A percentile compares a stretch with the other conserved stretches of the same genome.
Evolutionary conservation across 768 basidiomycete species (phyloP).

Genomic region (Dioszegia hungarica): DNA sequence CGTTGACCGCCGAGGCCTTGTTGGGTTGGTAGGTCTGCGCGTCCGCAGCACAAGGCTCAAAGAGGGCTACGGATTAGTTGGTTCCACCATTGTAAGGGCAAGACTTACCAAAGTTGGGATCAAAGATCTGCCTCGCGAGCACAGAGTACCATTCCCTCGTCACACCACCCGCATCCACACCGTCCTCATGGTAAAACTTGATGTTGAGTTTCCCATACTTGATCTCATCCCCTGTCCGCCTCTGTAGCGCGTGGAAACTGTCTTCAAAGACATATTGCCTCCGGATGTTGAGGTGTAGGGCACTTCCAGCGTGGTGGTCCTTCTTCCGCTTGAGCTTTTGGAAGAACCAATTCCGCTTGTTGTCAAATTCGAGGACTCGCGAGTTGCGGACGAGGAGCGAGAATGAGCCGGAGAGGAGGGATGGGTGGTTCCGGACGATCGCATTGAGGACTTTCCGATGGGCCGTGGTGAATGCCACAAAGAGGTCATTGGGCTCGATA

Average conservation of each 20-base stretch:
- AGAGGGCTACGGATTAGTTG: conserved; percentile 70
- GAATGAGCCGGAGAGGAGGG: conserved; percentile 96
- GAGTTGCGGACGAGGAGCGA: conserved; percentile 92
- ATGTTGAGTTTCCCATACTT: conserved; percentile 96
- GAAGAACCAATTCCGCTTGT: conserved; percentile 74
- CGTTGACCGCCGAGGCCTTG: conserved; percentile 56
- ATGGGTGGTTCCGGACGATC: conserved; percentile 97
- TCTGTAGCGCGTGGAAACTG: conserved; percentile 85
- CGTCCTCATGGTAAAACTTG: conserved; percentile 93
- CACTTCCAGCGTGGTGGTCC: conserved; percentile 13
- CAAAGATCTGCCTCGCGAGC: conserved; percentile 96
- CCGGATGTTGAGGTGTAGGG: conserved; percentile 40
- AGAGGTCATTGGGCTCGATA: conserved; percentile 63
- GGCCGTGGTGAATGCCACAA: conserved; percentile 85
- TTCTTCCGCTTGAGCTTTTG: conserved; percentile 44
- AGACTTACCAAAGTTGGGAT: conserved; percentile 74
- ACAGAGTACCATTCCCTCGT: conserved; percentile 99
- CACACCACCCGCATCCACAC: conserved; percentile 96
- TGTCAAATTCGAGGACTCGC: conserved; percentile 95
- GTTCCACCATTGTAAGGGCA: conserved; percentile 3
- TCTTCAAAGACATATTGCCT: conserved; percentile 85
- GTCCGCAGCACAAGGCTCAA: conserved; percentile 96
- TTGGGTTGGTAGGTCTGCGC: conserved; percentile 87
- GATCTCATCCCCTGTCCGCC: conserved; percentile 89
- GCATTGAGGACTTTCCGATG: conserved; percentile 91